These are phyloP conservation scores for Colletotrichum viniferum DNA, from an alignment of 2,329 filamentous ascomycete genomes.

Conservation along the genomic window DNA sequence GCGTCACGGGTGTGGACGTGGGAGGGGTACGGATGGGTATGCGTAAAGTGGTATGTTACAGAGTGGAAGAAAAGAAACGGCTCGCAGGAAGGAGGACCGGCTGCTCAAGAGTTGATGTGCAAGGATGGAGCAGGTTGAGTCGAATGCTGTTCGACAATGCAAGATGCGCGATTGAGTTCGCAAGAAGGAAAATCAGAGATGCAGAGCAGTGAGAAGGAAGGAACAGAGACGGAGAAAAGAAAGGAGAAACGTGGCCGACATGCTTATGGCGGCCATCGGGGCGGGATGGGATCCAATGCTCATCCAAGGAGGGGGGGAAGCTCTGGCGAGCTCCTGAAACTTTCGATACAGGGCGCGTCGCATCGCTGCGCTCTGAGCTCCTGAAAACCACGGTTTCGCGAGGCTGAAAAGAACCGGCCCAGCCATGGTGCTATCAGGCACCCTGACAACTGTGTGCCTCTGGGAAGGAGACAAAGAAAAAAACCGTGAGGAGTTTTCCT, in stretches of 20 bases:
- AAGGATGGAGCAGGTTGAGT: conserved; percentile 11
- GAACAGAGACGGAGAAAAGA: not conserved
- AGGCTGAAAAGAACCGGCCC: not conserved
- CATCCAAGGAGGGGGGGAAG: not conserved
- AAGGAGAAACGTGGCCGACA: not conserved
- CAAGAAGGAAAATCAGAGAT: not conserved
- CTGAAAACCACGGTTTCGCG: not conserved
- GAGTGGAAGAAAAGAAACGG: not conserved
- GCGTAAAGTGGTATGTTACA: not conserved
- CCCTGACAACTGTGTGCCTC: not conserved
- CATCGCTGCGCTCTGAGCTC: conserved; percentile 20
- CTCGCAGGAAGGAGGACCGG: not conserved
- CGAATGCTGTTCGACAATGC: not conserved
- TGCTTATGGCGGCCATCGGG: conserved; percentile 1
- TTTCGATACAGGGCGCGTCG: conserved; percentile 33
- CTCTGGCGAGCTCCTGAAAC: conserved; percentile 15
- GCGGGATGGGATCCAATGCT: not conserved
- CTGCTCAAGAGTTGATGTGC: not conserved
- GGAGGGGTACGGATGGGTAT: not conserved
- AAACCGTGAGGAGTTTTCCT: not conserved
- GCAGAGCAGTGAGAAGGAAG: not conserved
- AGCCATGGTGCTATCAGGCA: not conserved
- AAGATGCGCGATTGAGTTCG: not conserved
- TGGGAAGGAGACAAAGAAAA: not conserved
- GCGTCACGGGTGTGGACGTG: not conserved